phyloP scores from a whole-genome alignment of 2,329 filamentous ascomycete genomes.

The Trichoderma sp. region DNA sequence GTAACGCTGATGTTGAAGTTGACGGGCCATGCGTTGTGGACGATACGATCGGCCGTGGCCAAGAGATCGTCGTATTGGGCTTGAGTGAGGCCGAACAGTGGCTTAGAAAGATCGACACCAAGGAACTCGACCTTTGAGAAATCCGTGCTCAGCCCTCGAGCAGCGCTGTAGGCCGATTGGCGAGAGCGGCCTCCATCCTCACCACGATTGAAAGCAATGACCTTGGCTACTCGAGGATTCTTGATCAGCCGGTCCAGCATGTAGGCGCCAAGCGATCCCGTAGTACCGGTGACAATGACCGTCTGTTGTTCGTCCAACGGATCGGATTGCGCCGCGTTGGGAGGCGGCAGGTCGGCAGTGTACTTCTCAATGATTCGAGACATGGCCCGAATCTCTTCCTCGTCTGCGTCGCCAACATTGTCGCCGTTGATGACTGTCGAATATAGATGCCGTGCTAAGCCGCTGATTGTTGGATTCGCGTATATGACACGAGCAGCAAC shows the following conservation, averaged over 20 bases:
- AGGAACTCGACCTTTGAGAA: slow-evolving; percentile 51
- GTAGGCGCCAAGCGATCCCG: slow-evolving; percentile 84
- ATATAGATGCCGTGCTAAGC: slow-evolving; percentile 33
- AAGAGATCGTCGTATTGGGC: slow-evolving; percentile 27
- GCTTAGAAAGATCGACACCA: slow-evolving; percentile 49
- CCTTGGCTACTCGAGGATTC: slow-evolving; percentile 31
- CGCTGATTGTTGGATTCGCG: slow-evolving; percentile 36
- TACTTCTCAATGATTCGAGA: slow-evolving; percentile 36
- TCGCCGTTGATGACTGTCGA: slow-evolving; percentile 21
- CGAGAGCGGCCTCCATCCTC: slow-evolving; percentile 44
- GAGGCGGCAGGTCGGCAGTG: slow-evolving; percentile 35
- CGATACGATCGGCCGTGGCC: slow-evolving; percentile 40
- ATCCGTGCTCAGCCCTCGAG: slow-evolving; percentile 44
- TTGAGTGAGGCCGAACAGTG: slow-evolving; percentile 7
- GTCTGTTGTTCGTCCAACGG: slow-evolving; percentile 48
- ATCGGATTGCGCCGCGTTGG: slow-evolving; percentile 32
- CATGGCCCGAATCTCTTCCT: slow-evolving; percentile 23
- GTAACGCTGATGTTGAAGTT: slow-evolving; percentile 54
- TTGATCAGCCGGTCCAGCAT: slow-evolving; percentile 50
- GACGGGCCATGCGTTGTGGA: slow-evolving; percentile 56
- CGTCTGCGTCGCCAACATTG: slow-evolving; percentile 3
- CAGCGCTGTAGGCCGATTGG: slow-evolving; percentile 42
- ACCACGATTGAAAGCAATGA: slow-evolving; percentile 38
- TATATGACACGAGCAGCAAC: slow-evolving; percentile 37
- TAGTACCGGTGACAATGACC: slow-evolving; percentile 82